Evolutionary conservation across 352 stramenopile genomes (phyloP).

Genomic region (Blastocystis sp.): DNA sequence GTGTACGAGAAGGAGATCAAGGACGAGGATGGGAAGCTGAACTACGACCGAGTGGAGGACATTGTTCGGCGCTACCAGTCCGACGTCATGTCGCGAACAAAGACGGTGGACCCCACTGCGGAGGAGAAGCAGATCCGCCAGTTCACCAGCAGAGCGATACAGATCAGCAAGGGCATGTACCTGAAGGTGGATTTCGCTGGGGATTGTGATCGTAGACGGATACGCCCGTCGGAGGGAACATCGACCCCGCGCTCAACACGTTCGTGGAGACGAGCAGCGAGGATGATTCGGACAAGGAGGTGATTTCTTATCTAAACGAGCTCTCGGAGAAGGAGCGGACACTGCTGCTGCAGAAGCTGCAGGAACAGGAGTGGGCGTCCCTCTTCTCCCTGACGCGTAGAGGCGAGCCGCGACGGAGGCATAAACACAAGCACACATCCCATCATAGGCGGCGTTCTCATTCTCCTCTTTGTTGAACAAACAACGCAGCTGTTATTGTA

Average conservation of each 20-base stretch:
- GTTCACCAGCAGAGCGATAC: constrained; percentile 39
- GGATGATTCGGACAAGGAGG: constrained; percentile 26
- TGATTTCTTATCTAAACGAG: constrained; percentile 25
- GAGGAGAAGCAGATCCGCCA: constrained; percentile 32
- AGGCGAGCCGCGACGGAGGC: neutral
- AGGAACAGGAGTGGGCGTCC: neutral
- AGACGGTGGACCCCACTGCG: neutral
- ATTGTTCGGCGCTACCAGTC: constrained; percentile 5
- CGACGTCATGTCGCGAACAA: too few species aligned
- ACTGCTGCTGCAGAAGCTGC: constrained; percentile 17
- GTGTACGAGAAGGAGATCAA: constrained; percentile 40
- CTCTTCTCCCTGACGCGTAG: neutral
- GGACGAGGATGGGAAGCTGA: constrained; percentile 55
- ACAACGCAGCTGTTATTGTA: constrained; percentile 20
- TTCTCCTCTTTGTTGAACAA: constrained; percentile 1
- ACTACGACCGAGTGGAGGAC: constrained; percentile 52
- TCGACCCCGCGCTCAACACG: constrained; percentile 37
- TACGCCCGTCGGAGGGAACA: constrained; percentile 45
- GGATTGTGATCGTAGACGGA: neutral
- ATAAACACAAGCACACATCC: constrained; percentile 19
- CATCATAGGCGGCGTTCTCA: neutral
- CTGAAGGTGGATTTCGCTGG: constrained; percentile 1
- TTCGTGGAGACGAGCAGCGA: constrained; percentile 46
- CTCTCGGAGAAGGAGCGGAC: constrained; percentile 21
- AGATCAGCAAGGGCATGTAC: constrained; percentile 49